Evolutionary conservation across 805 yeast species (phyloP), one percentile per base, ranked within the genome.

Genomic region (Cyberlindnera meyerae): DNA sequence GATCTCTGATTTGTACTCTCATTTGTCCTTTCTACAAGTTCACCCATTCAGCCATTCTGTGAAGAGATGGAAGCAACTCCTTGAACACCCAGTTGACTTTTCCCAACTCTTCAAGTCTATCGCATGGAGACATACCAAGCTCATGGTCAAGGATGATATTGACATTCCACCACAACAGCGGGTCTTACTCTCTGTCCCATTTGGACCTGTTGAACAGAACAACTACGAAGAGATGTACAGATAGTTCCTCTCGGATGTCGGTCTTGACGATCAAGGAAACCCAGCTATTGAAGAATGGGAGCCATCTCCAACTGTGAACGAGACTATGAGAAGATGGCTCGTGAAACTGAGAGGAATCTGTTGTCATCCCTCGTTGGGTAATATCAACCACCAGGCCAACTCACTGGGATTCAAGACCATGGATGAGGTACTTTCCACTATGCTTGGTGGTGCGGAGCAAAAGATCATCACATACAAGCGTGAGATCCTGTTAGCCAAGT

Each of bases 161-260:
- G 55, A 67, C 27, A 65, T 93, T 8, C 98, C 98, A 0, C 75
- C 77, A 0, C 98, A 93, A 55, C 68, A 70, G 4, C 68, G 95
- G 34, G 67, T 78, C 8, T 63, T 88, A 31, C 58, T 93, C 33
- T 70, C 84, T 2, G 67, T 85, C 14, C 86, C 88, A 3, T 83
- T 93, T 56, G 78, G 83, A 4, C 78, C 86, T 0, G 74, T 93
- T 15, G 98, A 93, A 55, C 82, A 83, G 52, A 87, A 85, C 52
- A 80, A 85, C 50, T 93, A 93, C 54, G 72, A 78, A 34, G 77
- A 77, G 45, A 48, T 76, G 15, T 76, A 76, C 52, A 67, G 71
- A 14, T 71, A 73, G n/a, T 86, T 87, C 51, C 62, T 77, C 34
- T 51, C 59, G 12, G 71, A 65, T 21, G 83, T 76, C 22, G 78